Evolutionary conservation across 345 rosid species (phyloP).

Genomic region (Nephelium lappaceum): DNA sequence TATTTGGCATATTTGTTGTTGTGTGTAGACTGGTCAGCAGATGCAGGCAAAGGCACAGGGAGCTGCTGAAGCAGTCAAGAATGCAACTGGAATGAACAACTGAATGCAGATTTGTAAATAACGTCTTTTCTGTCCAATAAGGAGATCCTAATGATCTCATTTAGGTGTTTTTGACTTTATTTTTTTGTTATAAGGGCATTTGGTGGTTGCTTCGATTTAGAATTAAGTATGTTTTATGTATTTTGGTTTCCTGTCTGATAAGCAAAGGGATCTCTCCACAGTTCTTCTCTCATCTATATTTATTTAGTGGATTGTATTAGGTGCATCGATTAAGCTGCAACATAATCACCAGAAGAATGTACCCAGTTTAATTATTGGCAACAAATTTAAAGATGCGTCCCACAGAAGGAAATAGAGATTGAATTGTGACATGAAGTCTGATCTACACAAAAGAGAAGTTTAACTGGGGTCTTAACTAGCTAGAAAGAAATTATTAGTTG

Average conservation of each 20-base stretch:
- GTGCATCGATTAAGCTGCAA: neutral
- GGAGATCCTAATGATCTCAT: neutral
- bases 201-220: neutral
- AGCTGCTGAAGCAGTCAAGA: constrained; percentile 64
- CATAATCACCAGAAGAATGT: too few relatives aligned
- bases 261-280: neutral
- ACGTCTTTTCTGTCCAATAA: neutral
- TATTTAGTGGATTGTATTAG: neutral
- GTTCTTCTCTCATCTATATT: neutral
- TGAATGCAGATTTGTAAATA: constrained; percentile 21
- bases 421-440: too few relatives aligned
- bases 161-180: neutral
- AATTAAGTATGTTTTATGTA: neutral
- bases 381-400: too few relatives aligned
- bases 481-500: too few relatives aligned
- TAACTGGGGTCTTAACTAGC: too few relatives aligned
- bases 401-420: too few relatives aligned
- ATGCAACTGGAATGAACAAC: constrained; percentile 58
- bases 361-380: too few relatives aligned
- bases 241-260: neutral
- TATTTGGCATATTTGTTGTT: neutral
- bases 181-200: too few relatives aligned
- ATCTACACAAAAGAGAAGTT: too few relatives aligned
- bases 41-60: constrained; percentile 57
- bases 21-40: constrained; percentile 60